These are phyloP conservation scores for Santalum album DNA, from an alignment of 164 flowering plant species.

Conservation along the genomic window DNA sequence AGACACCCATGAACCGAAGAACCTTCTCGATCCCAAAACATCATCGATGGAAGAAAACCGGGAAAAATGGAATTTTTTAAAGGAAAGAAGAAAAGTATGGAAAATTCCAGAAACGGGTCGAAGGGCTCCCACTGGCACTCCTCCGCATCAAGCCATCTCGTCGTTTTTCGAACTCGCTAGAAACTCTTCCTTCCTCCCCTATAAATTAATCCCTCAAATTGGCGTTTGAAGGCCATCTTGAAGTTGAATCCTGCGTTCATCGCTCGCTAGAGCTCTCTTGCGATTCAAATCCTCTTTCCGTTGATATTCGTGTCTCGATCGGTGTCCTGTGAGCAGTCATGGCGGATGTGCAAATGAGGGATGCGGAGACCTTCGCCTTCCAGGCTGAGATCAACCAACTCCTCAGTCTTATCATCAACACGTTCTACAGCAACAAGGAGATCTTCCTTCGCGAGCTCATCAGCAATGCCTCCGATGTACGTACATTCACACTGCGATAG, in stretches of 20 bases:
- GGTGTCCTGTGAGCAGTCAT: slow-evolving; percentile 11
- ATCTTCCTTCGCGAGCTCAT: slow-evolving; percentile 48
- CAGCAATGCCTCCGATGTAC: slow-evolving; percentile 47
- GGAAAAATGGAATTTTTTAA: background rate
- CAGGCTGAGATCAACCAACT: slow-evolving; percentile 60
- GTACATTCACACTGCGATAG: slow-evolving; percentile 2
- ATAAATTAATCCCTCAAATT: background rate
- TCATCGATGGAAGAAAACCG: background rate
- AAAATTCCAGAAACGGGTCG: background rate
- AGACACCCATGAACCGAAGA: background rate
- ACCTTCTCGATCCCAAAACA: background rate
- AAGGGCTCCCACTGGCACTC: background rate
- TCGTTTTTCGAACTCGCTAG: background rate
- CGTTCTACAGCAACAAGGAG: slow-evolving; percentile 55
- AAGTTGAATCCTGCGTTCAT: background rate
- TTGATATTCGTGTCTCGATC: no score
- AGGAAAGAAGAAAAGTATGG: background rate
- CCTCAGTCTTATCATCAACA: slow-evolving; percentile 43
- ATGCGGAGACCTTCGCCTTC: slow-evolving; percentile 43
- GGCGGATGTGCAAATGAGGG: slow-evolving; percentile 17
- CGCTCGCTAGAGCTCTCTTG: no score
- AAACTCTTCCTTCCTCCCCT: background rate
- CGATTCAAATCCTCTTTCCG: no score
- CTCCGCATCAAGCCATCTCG: background rate
- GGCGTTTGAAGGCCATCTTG: background rate